phyloP scores from a whole-genome alignment of 2,329 filamentous ascomycete genomes.

The Pseudogymnoascus sp. region DNA sequence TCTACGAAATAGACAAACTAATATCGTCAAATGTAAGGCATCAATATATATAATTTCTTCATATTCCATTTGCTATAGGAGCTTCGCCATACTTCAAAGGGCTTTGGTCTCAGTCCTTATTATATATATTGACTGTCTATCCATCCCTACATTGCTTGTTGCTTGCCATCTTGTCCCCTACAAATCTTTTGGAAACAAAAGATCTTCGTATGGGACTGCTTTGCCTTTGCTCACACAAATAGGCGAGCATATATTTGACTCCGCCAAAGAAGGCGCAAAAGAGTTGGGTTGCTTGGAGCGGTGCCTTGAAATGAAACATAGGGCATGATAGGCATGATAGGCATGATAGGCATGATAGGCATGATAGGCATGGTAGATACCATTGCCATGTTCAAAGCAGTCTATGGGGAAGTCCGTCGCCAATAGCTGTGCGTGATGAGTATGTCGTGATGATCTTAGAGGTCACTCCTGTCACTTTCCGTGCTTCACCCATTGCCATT shows the following conservation, averaged over 20 bases:
- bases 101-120: not conserved
- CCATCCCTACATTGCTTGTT: not conserved
- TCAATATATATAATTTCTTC: not conserved
- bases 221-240: not conserved
- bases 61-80: not conserved
- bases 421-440: slow-evolving; percentile 59
- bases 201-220: not conserved
- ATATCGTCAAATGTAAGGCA: not conserved
- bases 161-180: not conserved
- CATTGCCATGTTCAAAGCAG: not conserved
- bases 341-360: not conserved
- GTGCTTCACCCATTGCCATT: not conserved
- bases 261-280: not conserved
- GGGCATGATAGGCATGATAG: not conserved
- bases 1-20: not conserved
- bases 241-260: not conserved
- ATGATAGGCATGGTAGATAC: not conserved
- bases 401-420: not conserved
- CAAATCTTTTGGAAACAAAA: not conserved
- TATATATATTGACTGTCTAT: not conserved
- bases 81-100: not conserved
- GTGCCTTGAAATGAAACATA: not conserved
- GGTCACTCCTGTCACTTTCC: slow-evolving; percentile 63
- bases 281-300: not conserved
- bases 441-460: slow-evolving; percentile 79